These are phyloP conservation scores for Niebla homalea DNA, from an alignment of 495 filamentous ascomycete species.

Conservation along the genomic window DNA sequence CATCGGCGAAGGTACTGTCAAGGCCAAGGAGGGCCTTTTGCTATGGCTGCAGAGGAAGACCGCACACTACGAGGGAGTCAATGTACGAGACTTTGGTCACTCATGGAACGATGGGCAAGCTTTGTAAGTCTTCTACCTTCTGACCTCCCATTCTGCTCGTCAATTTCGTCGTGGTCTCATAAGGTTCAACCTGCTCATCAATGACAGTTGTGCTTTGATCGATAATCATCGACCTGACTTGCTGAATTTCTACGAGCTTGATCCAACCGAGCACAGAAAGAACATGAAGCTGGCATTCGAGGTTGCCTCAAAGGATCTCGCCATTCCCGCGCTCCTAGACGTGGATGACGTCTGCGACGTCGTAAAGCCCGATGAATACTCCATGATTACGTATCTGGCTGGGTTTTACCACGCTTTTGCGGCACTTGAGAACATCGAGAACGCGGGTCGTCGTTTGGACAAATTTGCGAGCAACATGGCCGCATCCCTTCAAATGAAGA, in stretches of 20 bases:
- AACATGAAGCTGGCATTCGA: constrained; percentile 98
- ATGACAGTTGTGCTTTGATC: constrained; percentile 62
- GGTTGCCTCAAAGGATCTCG: constrained; percentile 89
- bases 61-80: constrained; percentile 92
- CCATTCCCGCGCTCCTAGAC: constrained; percentile 88
- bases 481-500: constrained; percentile 99
- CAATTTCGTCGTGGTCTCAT: no score
- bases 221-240: constrained; percentile 95
- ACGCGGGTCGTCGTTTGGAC: constrained; percentile 88
- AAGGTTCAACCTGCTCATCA: background rate
- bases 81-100: constrained; percentile 81
- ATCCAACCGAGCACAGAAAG: constrained; percentile 86
- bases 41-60: constrained; percentile 98
- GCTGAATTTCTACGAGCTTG: constrained; percentile 87
- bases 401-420: constrained; percentile 99
- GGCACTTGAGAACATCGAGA: constrained; percentile 94
- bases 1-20: constrained; percentile 96
- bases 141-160: no score
- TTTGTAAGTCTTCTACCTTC: constrained; percentile 36
- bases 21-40: constrained; percentile 87
- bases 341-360: constrained; percentile 98
- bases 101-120: constrained; percentile 97
- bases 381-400: constrained; percentile 97
- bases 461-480: constrained; percentile 99
- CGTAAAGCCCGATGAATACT: constrained; percentile 85